These are phyloP conservation scores for Vaccinium macrocarpon DNA, from an alignment of 148 eudicot genomes.

Conservation along the genomic window DNA sequence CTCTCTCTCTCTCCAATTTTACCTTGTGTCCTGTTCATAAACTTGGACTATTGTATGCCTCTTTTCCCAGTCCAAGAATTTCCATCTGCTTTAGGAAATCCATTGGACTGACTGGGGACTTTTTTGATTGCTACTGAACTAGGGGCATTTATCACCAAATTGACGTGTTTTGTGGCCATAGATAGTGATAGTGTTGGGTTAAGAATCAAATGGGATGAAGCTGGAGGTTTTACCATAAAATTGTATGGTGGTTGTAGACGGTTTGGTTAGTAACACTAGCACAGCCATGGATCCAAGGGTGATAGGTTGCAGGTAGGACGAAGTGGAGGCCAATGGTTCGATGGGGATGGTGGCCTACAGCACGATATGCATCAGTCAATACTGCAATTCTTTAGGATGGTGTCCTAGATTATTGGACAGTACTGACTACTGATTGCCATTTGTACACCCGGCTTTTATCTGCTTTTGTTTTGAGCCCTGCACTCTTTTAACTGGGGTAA, in stretches of 20 bases:
- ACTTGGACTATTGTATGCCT: background rate
- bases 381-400: background rate
- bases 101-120: too few species aligned
- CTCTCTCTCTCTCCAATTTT: background rate
- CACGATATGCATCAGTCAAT: background rate
- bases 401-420: background rate
- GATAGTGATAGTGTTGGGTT: background rate
- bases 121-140: too few species aligned
- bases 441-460: background rate
- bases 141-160: too few species aligned
- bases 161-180: background rate
- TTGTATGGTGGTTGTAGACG: background rate
- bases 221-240: slow-evolving; percentile 5
- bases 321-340: background rate
- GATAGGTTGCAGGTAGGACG: background rate
- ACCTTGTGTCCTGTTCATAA: background rate
- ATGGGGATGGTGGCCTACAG: background rate
- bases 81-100: too few species aligned
- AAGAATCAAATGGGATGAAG: background rate
- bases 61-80: too few species aligned
- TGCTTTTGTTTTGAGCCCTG: background rate
- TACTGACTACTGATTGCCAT: background rate
- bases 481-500: background rate
- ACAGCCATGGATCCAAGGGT: background rate
- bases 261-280: background rate